Base-by-base conservation (phyloP, 2,329 filamentous ascomycete species). In the Taxawa tesnikishii region DNA sequence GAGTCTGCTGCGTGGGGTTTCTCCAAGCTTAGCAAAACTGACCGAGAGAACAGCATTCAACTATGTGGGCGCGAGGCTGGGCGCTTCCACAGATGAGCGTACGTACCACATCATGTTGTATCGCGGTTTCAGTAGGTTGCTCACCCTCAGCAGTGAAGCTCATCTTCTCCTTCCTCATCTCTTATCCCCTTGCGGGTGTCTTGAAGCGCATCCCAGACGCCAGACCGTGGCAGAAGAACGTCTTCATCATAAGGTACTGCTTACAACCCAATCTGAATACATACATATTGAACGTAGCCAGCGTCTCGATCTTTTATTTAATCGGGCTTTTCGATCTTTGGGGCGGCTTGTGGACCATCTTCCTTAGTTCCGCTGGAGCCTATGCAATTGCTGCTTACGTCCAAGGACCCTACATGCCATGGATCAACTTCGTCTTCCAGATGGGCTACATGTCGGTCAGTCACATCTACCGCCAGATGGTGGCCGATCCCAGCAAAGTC, bases 401-500 rank as follows among this genome's bases (percentile, higher is more conserved):
- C 27, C 72, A 84, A 43, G 87, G 84, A 13, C 83, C 84, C 1
- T 83, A 88, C 53, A 98, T 98, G 90, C 90, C 90, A 62, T 98
- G 90, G 90, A 68, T 94, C 30, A 85, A 77, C 38, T 98, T 98
- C 56, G 66, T 83, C 30, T 94, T 93, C 51, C 64, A 94, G 36
- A 96, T 98, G 88, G 79, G 78, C 34, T 88, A 98, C 59, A 83
- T 96, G 79, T 88, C 87, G 28, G 55, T 88, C 47, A 93, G 75
- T 54, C 90, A 98, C 55, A 79, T 98, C 40, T 64, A 73, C 36
- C 81, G 92, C 24, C 84, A 93, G 56, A 71, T 76, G 24, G 62
- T 70, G 24, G 67, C 80, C 44, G 68, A 74, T 39, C 73, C 82
- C 0, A 67, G 71, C 24, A 58, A 62, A 2, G 67, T 94, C 37